Base-by-base conservation (phyloP, 768 basidiomycete genomes). In the Boletus sp. region DNA sequence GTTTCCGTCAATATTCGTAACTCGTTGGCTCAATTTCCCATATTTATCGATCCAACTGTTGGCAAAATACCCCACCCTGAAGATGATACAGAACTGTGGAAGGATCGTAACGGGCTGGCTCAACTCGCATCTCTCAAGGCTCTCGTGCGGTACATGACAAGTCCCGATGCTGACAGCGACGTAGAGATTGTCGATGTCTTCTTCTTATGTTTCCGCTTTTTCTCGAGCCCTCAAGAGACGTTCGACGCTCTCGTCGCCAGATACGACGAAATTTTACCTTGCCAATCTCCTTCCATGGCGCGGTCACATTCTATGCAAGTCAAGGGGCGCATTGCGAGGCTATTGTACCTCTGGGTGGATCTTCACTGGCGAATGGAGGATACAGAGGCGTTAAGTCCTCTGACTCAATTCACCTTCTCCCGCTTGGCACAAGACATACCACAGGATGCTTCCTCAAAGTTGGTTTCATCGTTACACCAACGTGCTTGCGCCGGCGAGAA, bases 191-290 rank as follows among this genome's bases (percentile, higher is more conserved):
- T 72, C 57, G 69, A 79, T 57, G 69, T 81, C 2, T 88, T 92
- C 73, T 85, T 89, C 71, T 71, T 84, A n/a, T 83, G 80, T 50
- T 92, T 90, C 72, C 83, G 89, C 29, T 79, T 83, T 58, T 90
- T 88, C 74, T 79, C 81, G 14, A 76, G 77, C 0, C 79, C 89
- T 0, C 29, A 44, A 15, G 74, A 77, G 7, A 73, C 85, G 11
- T 72, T 83, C 35, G 68, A 72, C 0, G 70, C 75, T 7, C 67
- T 85, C 24, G 60, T 81, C 28, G 67, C 66, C 6, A 80, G 87
- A 41, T 92, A 82, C 69, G 70, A 81, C 50, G 76, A 78, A 55
- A 39, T 28, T 33, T 33, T 50, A 47, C 17, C 14, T 35, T 60
- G 28, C 55, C 66, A 48, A 61, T 69, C 52, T 15, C 64, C 60